Base-by-base conservation (phyloP, 441 rosid genomes). In the Pelargonium fulgidum region DNA sequence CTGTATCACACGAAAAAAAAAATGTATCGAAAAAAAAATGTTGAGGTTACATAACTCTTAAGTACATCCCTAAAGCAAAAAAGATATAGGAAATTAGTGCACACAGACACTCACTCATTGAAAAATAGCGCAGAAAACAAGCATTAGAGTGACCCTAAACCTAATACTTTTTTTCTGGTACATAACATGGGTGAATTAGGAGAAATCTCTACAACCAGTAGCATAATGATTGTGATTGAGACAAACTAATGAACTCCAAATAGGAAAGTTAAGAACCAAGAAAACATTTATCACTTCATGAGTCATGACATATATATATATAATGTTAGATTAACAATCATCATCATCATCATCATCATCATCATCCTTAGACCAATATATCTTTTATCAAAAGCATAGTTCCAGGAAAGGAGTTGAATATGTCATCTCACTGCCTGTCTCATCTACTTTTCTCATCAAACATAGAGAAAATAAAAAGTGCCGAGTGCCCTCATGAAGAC, bases 21-120 rank as follows among this genome's bases (percentile, higher is more conserved):
- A 79, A 62, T 44, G 24, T 20, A 45, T 0, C 42, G 3, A 26
- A 26, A 76, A 39, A 17, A 58, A 70, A 76, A 48, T 33, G 67
- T 39, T 52, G 17, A 74, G 61, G 56, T 52, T 22, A 65, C 17
- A 62, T 61, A 26, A 61, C 14, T 59, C 26, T 47, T 39, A 26
- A 20, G 19, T 62, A 59, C 29, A 52, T 19, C 67, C 13, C 16
- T 64, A 41, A 68, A 45, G 64, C 73, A 29, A 48, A 16, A 16
- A 59, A 29, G 44, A 68, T 12, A 70, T 52, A 50, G 16, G 36
- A 39, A 29, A 14, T n/a, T 3, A 14, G 1, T 3, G 17, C 26
- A 54, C 29, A 68, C 36, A 59, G 52, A 9, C 29, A 52, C 41
- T 36, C 48, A 59, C 33, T 20, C 20, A 2, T 22, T 9, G 36